A percentile compares a stretch with the other conserved stretches of the same genome.
Evolutionary conservation across 2,329 filamentous ascomycete species (phyloP).

Genomic region (Fusarium protoensiforme): DNA sequence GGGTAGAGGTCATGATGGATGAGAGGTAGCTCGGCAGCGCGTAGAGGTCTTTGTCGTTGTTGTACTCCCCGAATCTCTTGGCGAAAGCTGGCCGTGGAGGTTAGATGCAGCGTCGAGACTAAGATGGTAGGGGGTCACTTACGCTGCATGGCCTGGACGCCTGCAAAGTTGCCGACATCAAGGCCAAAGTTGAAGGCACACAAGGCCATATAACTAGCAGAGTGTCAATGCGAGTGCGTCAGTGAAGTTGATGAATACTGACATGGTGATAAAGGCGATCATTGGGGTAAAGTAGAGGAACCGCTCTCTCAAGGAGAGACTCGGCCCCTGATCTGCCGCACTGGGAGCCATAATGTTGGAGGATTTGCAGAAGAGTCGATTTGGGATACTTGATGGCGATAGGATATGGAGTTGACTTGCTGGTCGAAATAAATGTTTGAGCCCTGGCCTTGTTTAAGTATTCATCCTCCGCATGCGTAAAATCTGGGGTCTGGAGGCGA

Average conservation of each 20-base stretch:
- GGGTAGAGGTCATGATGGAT: conserved; percentile 40
- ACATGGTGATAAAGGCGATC: neutral
- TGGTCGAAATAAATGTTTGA: neutral
- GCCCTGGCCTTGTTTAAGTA: neutral
- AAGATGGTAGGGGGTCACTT: neutral
- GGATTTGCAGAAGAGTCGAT: neutral
- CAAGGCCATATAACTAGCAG: conserved; percentile 36
- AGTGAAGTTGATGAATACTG: neutral
- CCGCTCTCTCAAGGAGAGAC: neutral
- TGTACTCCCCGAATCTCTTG: conserved; percentile 37
- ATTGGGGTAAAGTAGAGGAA: neutral
- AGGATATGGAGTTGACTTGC: neutral
- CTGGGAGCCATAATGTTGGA: neutral
- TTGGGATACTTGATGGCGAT: neutral
- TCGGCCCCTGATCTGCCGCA: neutral
- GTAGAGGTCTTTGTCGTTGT: conserved; percentile 10
- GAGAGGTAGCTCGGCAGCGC: conserved; percentile 35
- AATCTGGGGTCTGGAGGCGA: neutral
- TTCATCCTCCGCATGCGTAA: neutral
- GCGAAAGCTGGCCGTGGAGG: conserved; percentile 13
- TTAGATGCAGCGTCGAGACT: neutral
- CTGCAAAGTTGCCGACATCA: conserved; percentile 43
- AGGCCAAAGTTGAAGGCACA: conserved; percentile 44
- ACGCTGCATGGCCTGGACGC: conserved; percentile 41
- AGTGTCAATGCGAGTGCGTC: neutral